A percentile compares a stretch with the other conserved stretches of the same genome.
Conservation (phyloP, 345 rosid species). For the Citrus hindsii region DNA sequence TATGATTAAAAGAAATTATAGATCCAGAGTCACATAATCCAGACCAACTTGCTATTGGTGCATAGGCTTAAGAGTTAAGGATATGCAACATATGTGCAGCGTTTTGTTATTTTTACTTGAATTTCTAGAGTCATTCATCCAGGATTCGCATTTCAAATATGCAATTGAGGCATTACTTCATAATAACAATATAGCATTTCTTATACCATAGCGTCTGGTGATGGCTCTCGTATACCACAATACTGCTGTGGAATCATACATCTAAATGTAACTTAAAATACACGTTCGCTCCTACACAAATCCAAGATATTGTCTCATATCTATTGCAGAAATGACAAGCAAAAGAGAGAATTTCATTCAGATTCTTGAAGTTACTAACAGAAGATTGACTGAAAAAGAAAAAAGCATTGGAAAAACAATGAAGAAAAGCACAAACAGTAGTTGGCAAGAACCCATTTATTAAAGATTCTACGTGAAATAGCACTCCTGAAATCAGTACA, state of each 20-base stretch:
- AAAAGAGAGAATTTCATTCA: not conserved
- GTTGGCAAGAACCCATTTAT: not conserved
- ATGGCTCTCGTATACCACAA: not conserved
- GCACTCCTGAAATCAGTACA: not conserved
- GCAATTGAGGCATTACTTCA: not conserved
- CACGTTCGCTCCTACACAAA: not conserved
- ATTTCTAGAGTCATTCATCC: not conserved
- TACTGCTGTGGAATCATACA: not conserved
- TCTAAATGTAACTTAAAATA: not conserved
- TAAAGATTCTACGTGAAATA: not conserved
- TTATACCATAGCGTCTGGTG: not conserved
- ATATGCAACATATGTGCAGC: not conserved
- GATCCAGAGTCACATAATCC: not conserved
- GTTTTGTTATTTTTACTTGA: not conserved
- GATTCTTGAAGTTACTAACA: not conserved
- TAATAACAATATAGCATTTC: not conserved
- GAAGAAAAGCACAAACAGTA: not conserved
- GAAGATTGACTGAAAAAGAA: not conserved
- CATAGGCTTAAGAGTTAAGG: not conserved
- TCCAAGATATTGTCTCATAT: not conserved
- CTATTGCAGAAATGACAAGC: not conserved
- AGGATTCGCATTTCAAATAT: not conserved
- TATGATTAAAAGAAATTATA: constrained; percentile 5
- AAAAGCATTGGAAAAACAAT: not conserved
- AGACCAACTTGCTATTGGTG: not conserved